Evolutionary conservation across 176 grass and related monocot genomes (phyloP), one percentile per base, ranked within the genome.

Genomic region (Aegilops sharonensis): DNA sequence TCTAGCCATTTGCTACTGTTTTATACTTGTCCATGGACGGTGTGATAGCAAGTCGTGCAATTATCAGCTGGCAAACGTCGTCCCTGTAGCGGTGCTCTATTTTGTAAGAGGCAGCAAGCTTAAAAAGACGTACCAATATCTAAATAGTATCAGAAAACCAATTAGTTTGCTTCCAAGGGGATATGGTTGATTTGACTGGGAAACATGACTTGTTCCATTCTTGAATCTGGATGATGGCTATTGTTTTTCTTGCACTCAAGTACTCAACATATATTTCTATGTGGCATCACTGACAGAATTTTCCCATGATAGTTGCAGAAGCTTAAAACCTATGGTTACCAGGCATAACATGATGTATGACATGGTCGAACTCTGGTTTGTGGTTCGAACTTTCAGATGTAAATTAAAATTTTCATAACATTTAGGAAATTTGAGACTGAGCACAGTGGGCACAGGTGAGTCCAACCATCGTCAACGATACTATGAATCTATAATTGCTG

Each of bases 111-210:
- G 47, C 13, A 27, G 68, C 21, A 6, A 64, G 37, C 25, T 37
- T 54, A 54, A 86, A 68, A 34, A 17, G 54, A 56, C 48, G 31
- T 62, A 15, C 78, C 62, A 79, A 25, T 71, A 10, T 48, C 59
- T 17, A 72, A 11, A 86, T 65, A 45, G 52, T 79, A 27, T 74
- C 66, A 87, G 17, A 74, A 24, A 87, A 83, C 35, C 34, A 8
- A 20, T 71, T 69, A 64, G 15, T 29, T 77, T 81, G 20, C 27
- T 29, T 76, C 29, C 35, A 72, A 43, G 75, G 47, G 45, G 25
- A 18, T 30, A 52, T 23, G 30, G 57, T 3, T n/a, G 17, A 90
- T 62, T 68, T 63, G 8, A 45, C 6, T 64, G 80, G 10, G 9
- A 48, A 18, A 15, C 52, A 62, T 40, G 56, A 73, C 8, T 56